phyloP scores from a whole-genome alignment of 2,329 filamentous ascomycete species.

The Ophiostoma populinum region DNA sequence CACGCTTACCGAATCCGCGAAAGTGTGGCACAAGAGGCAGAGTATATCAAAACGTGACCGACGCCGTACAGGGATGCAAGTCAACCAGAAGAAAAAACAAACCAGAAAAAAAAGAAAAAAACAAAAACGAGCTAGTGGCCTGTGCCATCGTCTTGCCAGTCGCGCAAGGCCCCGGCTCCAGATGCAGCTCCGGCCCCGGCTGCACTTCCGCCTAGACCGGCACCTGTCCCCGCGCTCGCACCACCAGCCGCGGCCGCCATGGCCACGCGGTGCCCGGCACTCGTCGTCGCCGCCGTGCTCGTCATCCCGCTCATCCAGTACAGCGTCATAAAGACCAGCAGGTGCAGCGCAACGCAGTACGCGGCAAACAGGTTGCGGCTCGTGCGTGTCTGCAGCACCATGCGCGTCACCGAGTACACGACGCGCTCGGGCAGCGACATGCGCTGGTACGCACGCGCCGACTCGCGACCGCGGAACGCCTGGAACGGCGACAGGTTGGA shows the following conservation, averaged over 20 bases:
- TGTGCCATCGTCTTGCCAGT: slow-evolving; percentile 44
- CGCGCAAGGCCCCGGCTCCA: slow-evolving; percentile 17
- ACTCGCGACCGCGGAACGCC: slow-evolving; percentile 86
- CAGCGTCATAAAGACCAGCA: slow-evolving; percentile 72
- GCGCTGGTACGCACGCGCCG: slow-evolving; percentile 72
- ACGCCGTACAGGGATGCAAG: too few relatives aligned
- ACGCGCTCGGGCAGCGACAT: slow-evolving; percentile 85
- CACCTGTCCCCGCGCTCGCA: slow-evolving; percentile 16
- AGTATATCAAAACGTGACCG: too few relatives aligned
- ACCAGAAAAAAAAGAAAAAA: background rate
- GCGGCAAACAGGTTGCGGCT: slow-evolving; percentile 87
- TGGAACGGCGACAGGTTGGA: slow-evolving; percentile 91
- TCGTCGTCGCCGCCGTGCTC: slow-evolving; percentile 38
- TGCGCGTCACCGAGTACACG: slow-evolving; percentile 77
- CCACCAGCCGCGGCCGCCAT: slow-evolving; percentile 23
- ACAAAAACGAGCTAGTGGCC: background rate
- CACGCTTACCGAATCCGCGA: too few relatives aligned
- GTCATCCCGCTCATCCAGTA: slow-evolving; percentile 65
- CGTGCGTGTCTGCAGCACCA: slow-evolving; percentile 76
- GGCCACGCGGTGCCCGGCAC: slow-evolving; percentile 31
- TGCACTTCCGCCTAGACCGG: slow-evolving; percentile 17
- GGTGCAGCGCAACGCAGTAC: slow-evolving; percentile 77
- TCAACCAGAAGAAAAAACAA: background rate
- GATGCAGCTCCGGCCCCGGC: slow-evolving; percentile 17
- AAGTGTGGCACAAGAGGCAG: too few relatives aligned